Conservation (phyloP, 495 filamentous ascomycete species). For the Trichoderma reesei region DNA sequence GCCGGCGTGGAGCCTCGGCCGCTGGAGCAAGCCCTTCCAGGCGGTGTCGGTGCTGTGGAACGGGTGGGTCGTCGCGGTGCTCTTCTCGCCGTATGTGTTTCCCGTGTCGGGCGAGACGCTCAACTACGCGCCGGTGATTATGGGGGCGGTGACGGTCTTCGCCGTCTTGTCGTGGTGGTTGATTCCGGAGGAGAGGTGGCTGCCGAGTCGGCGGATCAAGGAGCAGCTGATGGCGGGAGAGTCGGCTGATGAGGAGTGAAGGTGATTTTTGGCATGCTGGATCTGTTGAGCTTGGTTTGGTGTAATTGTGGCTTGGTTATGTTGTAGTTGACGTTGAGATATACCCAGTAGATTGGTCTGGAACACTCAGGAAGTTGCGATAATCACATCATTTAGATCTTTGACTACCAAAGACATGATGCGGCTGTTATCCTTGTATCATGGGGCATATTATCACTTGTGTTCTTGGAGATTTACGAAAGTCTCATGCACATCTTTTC, state of each 20-base stretch:
- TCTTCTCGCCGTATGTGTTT: conserved; percentile 22
- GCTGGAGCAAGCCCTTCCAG: conserved; percentile 6
- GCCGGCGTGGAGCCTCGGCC: not conserved
- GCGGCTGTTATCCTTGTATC: no score
- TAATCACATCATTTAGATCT: no score
- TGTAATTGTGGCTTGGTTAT: no score
- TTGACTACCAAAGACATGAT: no score
- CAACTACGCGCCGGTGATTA: conserved; percentile 54
- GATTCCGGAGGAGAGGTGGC: not conserved
- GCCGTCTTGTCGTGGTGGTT: conserved; percentile 16
- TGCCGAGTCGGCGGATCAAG: not conserved
- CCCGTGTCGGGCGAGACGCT: conserved; percentile 48
- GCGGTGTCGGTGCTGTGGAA: not conserved
- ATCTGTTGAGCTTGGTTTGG: no score
- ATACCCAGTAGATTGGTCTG: conserved; percentile 8
- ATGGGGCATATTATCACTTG: not conserved
- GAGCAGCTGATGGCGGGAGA: not conserved
- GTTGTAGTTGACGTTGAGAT: no score
- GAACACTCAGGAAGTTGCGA: no score
- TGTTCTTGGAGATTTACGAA: not conserved
- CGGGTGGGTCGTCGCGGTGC: not conserved
- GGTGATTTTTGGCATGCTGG: no score
- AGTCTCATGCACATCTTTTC: not conserved
- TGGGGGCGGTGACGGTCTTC: conserved; percentile 46
- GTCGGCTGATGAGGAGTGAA: not conserved